These are phyloP conservation scores for Pichia eremophila DNA, from an alignment of 805 yeast genomes.

Conservation along the genomic window DNA sequence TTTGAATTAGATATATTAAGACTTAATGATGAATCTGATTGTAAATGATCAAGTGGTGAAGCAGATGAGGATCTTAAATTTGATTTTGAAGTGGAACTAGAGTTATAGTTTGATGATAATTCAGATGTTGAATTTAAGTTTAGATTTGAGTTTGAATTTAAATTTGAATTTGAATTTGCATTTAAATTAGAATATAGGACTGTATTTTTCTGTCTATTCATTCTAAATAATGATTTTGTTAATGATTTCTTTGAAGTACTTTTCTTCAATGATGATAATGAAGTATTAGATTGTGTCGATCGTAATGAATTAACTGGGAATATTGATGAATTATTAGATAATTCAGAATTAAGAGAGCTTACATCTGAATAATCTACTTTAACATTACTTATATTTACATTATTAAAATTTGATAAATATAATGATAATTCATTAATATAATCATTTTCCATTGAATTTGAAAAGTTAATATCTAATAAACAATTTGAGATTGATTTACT, in stretches of 20 bases:
- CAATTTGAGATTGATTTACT: background rate
- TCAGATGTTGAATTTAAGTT: background rate
- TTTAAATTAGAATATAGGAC: background rate
- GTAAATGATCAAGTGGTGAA: background rate
- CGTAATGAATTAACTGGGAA: background rate
- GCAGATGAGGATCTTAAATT: background rate
- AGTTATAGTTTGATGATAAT: background rate
- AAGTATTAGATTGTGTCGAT: background rate
- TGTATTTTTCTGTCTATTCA: background rate
- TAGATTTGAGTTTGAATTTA: background rate
- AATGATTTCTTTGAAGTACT: background rate
- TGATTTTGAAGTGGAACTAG: background rate
- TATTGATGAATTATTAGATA: background rate
- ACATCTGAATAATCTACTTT: background rate
- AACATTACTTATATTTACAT: background rate
- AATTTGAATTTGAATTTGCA: background rate
- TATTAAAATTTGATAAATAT: background rate
- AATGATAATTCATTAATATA: background rate
- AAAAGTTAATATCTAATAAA: background rate
- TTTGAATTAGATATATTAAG: background rate
- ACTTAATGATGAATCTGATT: background rate
- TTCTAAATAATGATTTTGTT: background rate
- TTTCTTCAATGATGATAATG: background rate
- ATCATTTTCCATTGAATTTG: background rate
- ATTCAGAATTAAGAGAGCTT: background rate